Percentiles rank a stretch among this genome's conserved stretches.
These are phyloP conservation scores for Corylus americana DNA, from an alignment of 306 rosid species.

Conservation along the genomic window DNA sequence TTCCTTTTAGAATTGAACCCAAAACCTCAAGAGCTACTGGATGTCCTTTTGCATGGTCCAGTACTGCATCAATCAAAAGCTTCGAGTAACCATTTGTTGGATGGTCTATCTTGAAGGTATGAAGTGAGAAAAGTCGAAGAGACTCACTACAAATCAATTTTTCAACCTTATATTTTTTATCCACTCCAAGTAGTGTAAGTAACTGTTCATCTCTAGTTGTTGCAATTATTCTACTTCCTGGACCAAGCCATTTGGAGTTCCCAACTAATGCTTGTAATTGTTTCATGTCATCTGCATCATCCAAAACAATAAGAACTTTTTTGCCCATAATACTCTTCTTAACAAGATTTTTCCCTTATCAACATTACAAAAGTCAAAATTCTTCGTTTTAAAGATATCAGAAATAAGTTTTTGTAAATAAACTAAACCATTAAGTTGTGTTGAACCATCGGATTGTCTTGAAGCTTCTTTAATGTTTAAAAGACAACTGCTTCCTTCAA, in stretches of 20 bases:
- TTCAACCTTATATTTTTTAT: neutral
- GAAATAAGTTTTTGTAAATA: constrained; percentile 24
- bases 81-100: neutral
- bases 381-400: neutral
- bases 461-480: neutral
- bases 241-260: constrained; percentile 13
- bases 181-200: neutral
- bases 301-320: constrained; percentile 24
- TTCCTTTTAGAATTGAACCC: constrained; percentile 32
- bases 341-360: neutral
- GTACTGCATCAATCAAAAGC: constrained; percentile 12
- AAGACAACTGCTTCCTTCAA: constrained; percentile 16
- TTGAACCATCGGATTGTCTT: neutral
- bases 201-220: constrained; percentile 29
- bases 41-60: constrained; percentile 26
- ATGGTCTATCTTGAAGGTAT: constrained; percentile 17
- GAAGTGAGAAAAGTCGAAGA: constrained; percentile 31
- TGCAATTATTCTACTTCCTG: constrained; percentile 27
- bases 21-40: constrained; percentile 46
- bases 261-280: constrained; percentile 11
- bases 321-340: neutral
- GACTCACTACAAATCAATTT: constrained; percentile 21
- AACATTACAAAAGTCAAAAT: neutral
- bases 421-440: neutral
- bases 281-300: neutral